Base-by-base conservation (phyloP, 176 grass and related monocot species). In the Alopecurus myosuroides region DNA sequence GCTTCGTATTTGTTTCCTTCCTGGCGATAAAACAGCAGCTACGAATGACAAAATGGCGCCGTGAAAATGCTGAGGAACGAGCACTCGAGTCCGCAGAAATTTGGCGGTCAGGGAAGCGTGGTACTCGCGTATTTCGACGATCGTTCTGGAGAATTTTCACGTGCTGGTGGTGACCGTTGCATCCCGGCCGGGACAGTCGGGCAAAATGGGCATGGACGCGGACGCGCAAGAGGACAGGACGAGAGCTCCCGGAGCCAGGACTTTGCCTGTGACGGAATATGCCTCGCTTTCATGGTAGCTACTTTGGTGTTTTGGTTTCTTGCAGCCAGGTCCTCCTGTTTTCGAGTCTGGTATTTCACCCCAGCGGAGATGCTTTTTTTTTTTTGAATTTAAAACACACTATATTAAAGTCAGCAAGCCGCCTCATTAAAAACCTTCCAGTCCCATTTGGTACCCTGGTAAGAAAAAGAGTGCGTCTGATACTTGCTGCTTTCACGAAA, bases 241-340 rank as follows among this genome's bases (percentile, higher is more conserved):
- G 64, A 63, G 61, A 65, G 29, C 60, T 2, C 39, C 31, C 22
- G 48, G 35, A 69, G 37, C 7, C 40, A 1, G 7, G 55, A 6
- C 55, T 44, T 44, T 2, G 33, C 74, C 35, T 4, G 13, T 44
- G 74, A 83, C 53, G 66, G 87, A 88, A 88, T 88, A 85, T 55
- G 14, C 82, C 79, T 75, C 57, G 18, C 56, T 79, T 64, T 64
- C 77, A 4, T 1, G 6, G 48, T 65, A 4, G 6, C 26, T 15
- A 22, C 6, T 48, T 29, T 19, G 3, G 77, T 12, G 26, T 49
- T 74, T 44, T 8, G 3, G 39, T 4, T n/a, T 64, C 19, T 46
- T 64, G 57, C 77, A 64, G 2, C 18, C 58, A 64, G 29, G 58
- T 11, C 28, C 26, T 5, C 1, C 3, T 65, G 1, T 48, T 64